A percentile compares a stretch with the other conserved stretches of the same genome.
Conservation (phyloP, 371 early-diverging fungal genomes). For the Mortierella sp. region DNA sequence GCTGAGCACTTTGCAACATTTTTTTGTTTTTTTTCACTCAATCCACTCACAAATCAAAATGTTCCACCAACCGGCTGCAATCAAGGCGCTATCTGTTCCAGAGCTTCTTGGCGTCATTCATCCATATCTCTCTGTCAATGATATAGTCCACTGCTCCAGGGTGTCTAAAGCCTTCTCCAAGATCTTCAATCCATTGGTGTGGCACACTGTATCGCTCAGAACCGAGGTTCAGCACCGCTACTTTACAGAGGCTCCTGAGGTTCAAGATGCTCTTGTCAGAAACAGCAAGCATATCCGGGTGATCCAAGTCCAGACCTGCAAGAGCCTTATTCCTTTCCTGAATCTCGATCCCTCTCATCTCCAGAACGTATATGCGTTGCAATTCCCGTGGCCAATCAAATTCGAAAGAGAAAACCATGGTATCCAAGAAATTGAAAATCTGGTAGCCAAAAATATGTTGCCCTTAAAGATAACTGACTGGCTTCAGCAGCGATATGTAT, state of each 20-base stretch:
- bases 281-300: constrained; percentile 6
- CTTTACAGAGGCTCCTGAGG: constrained; percentile 15
- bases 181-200: constrained; percentile 12
- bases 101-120: too few species aligned
- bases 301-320: constrained; percentile 13
- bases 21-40: too few species aligned
- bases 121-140: too few species aligned
- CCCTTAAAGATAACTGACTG: background rate
- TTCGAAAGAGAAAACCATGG: background rate
- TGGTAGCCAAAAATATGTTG: background rate
- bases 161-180: constrained; percentile 13
- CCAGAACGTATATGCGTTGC: background rate
- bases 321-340: constrained; percentile 9
- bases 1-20: too few species aligned
- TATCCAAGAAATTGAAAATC: background rate
- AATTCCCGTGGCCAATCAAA: background rate
- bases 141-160: background rate
- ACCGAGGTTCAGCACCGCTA: constrained; percentile 10
- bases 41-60: too few species aligned
- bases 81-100: too few species aligned
- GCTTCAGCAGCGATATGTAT: background rate
- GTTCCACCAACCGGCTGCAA: too few species aligned
- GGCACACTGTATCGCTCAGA: constrained; percentile 17
- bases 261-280: constrained; percentile 9
- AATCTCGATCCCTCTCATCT: background rate